Evolutionary conservation across 2,329 filamentous ascomycete species (phyloP).

Genomic region (Hypomyces perniciosus): DNA sequence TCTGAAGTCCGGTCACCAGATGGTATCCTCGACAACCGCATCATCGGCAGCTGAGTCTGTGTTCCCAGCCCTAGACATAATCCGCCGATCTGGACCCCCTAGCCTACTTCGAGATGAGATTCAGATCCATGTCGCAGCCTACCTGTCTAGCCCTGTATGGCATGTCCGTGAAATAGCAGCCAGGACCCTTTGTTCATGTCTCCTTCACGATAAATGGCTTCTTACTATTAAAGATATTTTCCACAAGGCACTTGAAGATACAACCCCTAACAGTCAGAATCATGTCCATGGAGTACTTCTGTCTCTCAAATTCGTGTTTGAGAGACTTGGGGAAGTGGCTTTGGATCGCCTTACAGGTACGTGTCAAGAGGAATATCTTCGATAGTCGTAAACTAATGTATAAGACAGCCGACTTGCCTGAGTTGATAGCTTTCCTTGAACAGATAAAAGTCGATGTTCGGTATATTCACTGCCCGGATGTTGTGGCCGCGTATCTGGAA

Average conservation of each 20-base stretch:
- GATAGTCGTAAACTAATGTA: constrained; percentile 15
- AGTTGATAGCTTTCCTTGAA: constrained; percentile 25
- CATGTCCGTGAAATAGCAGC: constrained; percentile 77
- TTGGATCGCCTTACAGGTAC: constrained; percentile 37
- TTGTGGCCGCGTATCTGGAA: constrained; percentile 41
- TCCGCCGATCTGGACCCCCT: constrained; percentile 65
- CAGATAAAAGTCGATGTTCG: constrained; percentile 20
- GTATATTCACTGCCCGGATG: constrained; percentile 32
- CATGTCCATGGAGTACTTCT: constrained; percentile 53
- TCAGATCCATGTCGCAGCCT: constrained; percentile 50
- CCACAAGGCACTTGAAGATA: constrained; percentile 20
- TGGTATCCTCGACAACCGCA: constrained; percentile 32
- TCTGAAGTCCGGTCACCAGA: constrained; percentile 46
- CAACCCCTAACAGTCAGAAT: constrained; percentile 38
- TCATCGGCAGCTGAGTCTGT: constrained; percentile 58
- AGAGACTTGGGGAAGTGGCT: constrained; percentile 45
- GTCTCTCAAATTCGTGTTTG: constrained; percentile 50
- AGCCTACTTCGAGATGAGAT: constrained; percentile 49
- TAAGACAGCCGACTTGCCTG: constrained; percentile 24
- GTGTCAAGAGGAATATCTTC: constrained; percentile 13
- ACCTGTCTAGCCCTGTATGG: constrained; percentile 68
- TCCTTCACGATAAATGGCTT: constrained; percentile 47
- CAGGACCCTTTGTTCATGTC: constrained; percentile 60
- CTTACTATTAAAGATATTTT: constrained; percentile 34
- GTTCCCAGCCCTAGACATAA: constrained; percentile 76